Evolutionary conservation across 2,329 filamentous ascomycete species (phyloP).

Genomic region (Bertia moriformis): DNA sequence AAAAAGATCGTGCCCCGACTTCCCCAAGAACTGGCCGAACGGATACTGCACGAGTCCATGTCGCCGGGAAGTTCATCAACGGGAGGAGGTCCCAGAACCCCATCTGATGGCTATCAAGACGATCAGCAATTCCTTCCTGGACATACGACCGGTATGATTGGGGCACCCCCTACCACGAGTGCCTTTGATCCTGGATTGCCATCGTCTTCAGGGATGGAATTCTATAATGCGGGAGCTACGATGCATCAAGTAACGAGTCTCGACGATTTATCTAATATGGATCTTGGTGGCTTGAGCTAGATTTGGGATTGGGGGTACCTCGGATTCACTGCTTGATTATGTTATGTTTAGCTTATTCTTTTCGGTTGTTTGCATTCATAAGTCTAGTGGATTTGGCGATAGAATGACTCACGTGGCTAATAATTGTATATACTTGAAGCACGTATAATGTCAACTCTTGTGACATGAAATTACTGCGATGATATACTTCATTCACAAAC

Average conservation of each 20-base stretch:
- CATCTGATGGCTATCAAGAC: no score
- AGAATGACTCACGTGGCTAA: no score
- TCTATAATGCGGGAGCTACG: no score
- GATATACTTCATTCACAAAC: no score
- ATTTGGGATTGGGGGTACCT: constrained; percentile 13
- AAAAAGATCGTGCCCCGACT: constrained; percentile 7
- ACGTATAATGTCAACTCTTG: no score
- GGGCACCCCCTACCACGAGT: background rate
- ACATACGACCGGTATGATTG: background rate
- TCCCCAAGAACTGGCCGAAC: background rate
- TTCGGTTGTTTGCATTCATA: no score
- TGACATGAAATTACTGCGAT: no score
- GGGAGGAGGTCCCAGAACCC: background rate
- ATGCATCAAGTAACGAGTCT: no score
- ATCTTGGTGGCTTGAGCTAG: constrained; percentile 10
- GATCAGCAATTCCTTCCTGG: background rate
- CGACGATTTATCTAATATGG: constrained; percentile 7
- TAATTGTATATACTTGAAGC: no score
- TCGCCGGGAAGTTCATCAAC: background rate
- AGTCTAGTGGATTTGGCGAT: no score
- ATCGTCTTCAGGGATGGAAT: constrained; percentile 2
- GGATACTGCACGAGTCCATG: background rate
- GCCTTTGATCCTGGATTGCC: constrained; percentile 3
- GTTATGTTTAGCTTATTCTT: no score
- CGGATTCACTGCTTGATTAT: constrained; percentile 2